phyloP scores from a whole-genome alignment of 78 protist genomes.

The Salpingoeca rosetta region DNA sequence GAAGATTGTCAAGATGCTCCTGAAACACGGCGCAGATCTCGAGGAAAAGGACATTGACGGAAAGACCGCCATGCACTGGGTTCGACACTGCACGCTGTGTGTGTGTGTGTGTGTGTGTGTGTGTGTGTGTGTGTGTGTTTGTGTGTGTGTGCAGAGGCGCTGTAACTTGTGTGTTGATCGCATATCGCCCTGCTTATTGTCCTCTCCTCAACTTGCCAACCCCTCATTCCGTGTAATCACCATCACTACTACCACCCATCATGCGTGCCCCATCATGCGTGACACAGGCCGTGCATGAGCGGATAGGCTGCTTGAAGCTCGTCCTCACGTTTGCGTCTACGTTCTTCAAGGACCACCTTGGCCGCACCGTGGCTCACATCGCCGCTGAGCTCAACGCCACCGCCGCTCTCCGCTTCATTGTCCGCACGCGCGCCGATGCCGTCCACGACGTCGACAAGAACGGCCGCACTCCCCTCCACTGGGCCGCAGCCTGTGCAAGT shows the following conservation, averaged over 20 bases:
- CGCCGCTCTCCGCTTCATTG: neutral
- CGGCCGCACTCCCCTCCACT: neutral
- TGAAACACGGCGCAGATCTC: neutral
- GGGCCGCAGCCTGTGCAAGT: neutral
- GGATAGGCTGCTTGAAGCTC: neutral
- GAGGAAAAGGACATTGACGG: neutral
- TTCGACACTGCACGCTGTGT: too few relatives aligned
- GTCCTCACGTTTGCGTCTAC: neutral
- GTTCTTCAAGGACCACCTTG: neutral
- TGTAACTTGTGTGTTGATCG: too few relatives aligned
- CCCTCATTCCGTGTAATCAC: too few relatives aligned
- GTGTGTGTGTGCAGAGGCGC: too few relatives aligned
- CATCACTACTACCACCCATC: too few relatives aligned
- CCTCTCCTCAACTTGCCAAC: too few relatives aligned
- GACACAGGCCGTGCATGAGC: too few relatives aligned
- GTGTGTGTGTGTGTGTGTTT: too few relatives aligned
- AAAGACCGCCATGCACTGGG: neutral
- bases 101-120: too few relatives aligned
- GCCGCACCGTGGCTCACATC: neutral
- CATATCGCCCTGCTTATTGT: too few relatives aligned
- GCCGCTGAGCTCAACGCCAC: neutral
- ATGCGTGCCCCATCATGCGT: too few relatives aligned
- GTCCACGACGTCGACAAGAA: neutral
- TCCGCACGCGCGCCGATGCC: neutral
- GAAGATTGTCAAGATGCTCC: neutral